Evolutionary conservation across 225 moss, liverwort and hornwort species (phyloP), one percentile per base, ranked within the genome.

Genomic region (Straminergon stramineum): DNA sequence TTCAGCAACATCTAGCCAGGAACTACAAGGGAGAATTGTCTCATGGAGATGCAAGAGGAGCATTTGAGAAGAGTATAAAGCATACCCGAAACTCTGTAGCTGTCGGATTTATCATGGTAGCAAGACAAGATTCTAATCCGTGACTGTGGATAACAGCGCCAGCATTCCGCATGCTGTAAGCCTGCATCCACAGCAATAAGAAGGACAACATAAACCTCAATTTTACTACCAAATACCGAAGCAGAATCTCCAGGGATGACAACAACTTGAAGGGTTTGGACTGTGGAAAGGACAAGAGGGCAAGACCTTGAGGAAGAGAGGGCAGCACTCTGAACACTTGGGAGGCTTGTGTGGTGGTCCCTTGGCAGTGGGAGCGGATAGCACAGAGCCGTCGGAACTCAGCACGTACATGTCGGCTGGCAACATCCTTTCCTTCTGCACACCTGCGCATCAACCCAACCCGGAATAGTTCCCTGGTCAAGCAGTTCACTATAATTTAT

Each of bases 111-210:
- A 99, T 93, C 99, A 99, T 99, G 31, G 99, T 99, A 83, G 93
- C 99, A 79, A 99, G 96, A 65, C 97, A 97, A 28, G 97, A 97
- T 89, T 99, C 96, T 45, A 99, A 85, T 85, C 97, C 99, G 90
- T 99, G 99, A 88, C 99, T 99, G 90, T 99, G 99, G 76, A 99
- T 99, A 62, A 99, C 97, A 86, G 99, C 97, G 83, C 99, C 99
- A 70, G 99, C 97, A 87, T 96, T 96, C 57, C 99, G 94, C 99
- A 99, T 93, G 61, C 87, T 57, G 75, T 97, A 97, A 32, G 97
- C 96, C 99, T 99, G 92, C 91, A 84, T 75, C 48, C 87, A 87
- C 74, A 60, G 62, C 24, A 79, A 61, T 39, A 60, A 70, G 27
- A 39, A 60, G 66, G 16, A 32, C 71, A 53, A 55, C 57, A 88